These are phyloP conservation scores for Rhizopus delemar DNA, from an alignment of 371 early-diverging fungal genomes.

Conservation along the genomic window DNA sequence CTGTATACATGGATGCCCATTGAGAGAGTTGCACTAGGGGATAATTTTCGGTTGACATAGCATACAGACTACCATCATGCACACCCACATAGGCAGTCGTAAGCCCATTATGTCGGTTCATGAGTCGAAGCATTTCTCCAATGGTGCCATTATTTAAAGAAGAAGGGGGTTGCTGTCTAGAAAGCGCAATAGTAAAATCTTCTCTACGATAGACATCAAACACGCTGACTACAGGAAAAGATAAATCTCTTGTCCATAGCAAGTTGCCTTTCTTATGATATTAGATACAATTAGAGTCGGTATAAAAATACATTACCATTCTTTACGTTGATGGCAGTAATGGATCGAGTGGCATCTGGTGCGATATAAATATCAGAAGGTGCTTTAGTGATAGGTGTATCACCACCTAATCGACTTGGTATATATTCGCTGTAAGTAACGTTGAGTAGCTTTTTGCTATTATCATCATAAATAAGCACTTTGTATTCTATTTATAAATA, in stretches of 20 bases:
- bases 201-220: conserved; percentile 45
- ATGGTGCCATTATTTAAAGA: conserved; percentile 30
- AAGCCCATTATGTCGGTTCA: conserved; percentile 7
- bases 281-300: not conserved
- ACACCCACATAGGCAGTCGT: conserved; percentile 56
- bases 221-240: conserved; percentile 40
- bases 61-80: conserved; percentile 59
- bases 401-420: conserved; percentile 43
- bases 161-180: conserved; percentile 34
- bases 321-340: conserved; percentile 37
- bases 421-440: conserved; percentile 50
- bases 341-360: conserved; percentile 34
- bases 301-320: conserved; percentile 21
- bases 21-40: conserved; percentile 55
- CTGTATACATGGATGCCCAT: conserved; percentile 46
- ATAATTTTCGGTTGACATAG: conserved; percentile 58
- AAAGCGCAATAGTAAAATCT: conserved; percentile 37
- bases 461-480: conserved; percentile 27
- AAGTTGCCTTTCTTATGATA: conserved; percentile 19
- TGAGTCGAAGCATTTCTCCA: conserved; percentile 29
- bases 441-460: conserved; percentile 35
- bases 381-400: conserved; percentile 25
- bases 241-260: conserved; percentile 34
- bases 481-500: conserved; percentile 21
- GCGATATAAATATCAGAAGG: conserved; percentile 46